Conservation (phyloP, 2,329 filamentous ascomycete species). For the Neofusicoccum umdonicola region DNA sequence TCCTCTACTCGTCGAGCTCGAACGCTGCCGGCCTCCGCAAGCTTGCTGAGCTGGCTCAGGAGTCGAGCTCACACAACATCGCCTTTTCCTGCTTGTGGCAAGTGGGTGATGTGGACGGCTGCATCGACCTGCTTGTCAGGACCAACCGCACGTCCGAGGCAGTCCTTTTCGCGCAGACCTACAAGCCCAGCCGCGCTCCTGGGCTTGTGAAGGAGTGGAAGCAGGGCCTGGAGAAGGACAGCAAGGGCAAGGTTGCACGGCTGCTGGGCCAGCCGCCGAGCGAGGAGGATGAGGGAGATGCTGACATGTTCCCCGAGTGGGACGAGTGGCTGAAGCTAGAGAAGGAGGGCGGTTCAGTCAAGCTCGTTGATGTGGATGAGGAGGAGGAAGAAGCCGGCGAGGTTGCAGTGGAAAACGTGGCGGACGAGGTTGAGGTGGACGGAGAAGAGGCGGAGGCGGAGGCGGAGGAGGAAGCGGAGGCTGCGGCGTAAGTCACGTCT, state of each 20-base stretch:
- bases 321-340: slow-evolving; percentile 84
- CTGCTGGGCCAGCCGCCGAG: slow-evolving; percentile 73
- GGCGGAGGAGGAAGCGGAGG: background rate
- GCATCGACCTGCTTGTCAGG: slow-evolving; percentile 73
- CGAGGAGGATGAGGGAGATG: slow-evolving; percentile 59
- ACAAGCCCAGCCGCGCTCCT: slow-evolving; percentile 76
- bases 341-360: slow-evolving; percentile 60
- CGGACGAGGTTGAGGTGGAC: slow-evolving; percentile 27
- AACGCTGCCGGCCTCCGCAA: slow-evolving; percentile 71
- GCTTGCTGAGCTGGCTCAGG: slow-evolving; percentile 72
- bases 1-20: slow-evolving; percentile 83
- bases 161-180: slow-evolving; percentile 89
- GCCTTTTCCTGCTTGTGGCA: slow-evolving; percentile 91
- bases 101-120: slow-evolving; percentile 76
- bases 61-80: slow-evolving; percentile 81
- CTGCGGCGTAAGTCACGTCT: background rate
- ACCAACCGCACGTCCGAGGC: slow-evolving; percentile 82
- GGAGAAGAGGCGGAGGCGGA: background rate
- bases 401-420: slow-evolving; percentile 25
- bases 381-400: slow-evolving; percentile 29
- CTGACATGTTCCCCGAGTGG: slow-evolving; percentile 95
- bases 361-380: slow-evolving; percentile 29
- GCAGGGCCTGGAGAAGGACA: slow-evolving; percentile 73
- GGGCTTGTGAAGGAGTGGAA: slow-evolving; percentile 78
- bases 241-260: slow-evolving; percentile 81